These are phyloP conservation scores for Aegle marmelos DNA, from an alignment of 345 rosid species.

Conservation along the genomic window DNA sequence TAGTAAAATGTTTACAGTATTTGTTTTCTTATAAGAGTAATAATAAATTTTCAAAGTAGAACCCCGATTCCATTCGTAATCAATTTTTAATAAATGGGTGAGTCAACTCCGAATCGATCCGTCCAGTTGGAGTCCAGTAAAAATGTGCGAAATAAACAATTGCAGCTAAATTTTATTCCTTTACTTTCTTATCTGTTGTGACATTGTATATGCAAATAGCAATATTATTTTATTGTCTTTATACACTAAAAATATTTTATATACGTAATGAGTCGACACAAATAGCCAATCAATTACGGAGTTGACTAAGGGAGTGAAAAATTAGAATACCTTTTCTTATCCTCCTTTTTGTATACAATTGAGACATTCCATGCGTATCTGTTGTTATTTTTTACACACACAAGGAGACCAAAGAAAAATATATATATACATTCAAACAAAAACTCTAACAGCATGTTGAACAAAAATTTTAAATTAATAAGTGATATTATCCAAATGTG, in stretches of 20 bases:
- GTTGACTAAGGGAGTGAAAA: background rate
- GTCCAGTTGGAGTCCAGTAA: slow-evolving; percentile 14
- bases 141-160: background rate
- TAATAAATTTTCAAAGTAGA: background rate
- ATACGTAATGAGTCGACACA: background rate
- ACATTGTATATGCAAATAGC: no score
- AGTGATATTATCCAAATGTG: no score
- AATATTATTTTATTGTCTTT: no score
- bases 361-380: background rate
- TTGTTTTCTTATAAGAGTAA: background rate
- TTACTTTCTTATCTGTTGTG: background rate
- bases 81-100: background rate
- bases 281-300: background rate
- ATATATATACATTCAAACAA: no score
- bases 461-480: no score
- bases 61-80: slow-evolving; percentile 18
- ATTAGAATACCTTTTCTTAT: background rate
- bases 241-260: background rate
- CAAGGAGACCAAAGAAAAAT: no score
- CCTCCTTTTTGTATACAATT: background rate
- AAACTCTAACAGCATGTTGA: no score
- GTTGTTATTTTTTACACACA: background rate
- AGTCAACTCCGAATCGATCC: slow-evolving; percentile 33
- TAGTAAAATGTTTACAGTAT: no score
- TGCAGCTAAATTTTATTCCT: slow-evolving; percentile 11